A percentile compares a stretch with the other conserved stretches of the same genome.
These are phyloP conservation scores for Aureobasidium pullulans DNA, from an alignment of 2,329 filamentous ascomycete species.

Conservation along the genomic window DNA sequence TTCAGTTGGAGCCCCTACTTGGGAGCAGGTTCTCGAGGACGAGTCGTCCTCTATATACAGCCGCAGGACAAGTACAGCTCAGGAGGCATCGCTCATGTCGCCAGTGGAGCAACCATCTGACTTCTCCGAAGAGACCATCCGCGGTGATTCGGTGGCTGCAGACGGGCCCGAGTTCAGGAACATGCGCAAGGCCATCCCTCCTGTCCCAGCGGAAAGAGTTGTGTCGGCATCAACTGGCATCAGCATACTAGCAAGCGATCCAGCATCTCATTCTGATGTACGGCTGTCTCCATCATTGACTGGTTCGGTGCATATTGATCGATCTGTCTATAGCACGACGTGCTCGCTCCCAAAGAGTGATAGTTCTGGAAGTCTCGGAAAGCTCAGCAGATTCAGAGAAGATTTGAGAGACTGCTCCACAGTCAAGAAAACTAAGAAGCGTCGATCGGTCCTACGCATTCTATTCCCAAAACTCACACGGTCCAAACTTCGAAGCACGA, in stretches of 20 bases:
- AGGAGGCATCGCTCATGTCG: not conserved
- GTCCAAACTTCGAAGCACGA: conserved; percentile 21
- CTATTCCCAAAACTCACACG: conserved; percentile 20
- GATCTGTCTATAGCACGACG: not conserved
- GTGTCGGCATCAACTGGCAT: conserved; percentile 2
- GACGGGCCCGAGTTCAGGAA: not conserved
- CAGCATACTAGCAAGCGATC: not conserved
- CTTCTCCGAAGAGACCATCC: not conserved
- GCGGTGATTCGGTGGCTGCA: not conserved
- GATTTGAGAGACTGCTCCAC: conserved; percentile 16
- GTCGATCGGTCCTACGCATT: conserved; percentile 25
- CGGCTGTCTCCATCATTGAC: not conserved
- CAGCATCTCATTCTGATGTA: not conserved
- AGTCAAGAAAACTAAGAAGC: conserved; percentile 21
- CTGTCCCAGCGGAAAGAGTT: not conserved
- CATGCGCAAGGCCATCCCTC: not conserved
- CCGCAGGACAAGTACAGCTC: conserved; percentile 20
- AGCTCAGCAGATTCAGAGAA: conserved; percentile 16
- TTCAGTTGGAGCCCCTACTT: conserved; percentile 28
- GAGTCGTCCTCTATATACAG: conserved; percentile 33
- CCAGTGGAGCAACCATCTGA: not conserved
- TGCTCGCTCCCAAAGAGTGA: conserved; percentile 20
- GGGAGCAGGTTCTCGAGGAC: conserved; percentile 30
- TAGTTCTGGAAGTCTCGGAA: conserved; percentile 19
- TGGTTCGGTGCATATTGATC: not conserved